Evolutionary conservation across 1,139 yeast species (phyloP).

Genomic region (Hansenula lynferdii): DNA sequence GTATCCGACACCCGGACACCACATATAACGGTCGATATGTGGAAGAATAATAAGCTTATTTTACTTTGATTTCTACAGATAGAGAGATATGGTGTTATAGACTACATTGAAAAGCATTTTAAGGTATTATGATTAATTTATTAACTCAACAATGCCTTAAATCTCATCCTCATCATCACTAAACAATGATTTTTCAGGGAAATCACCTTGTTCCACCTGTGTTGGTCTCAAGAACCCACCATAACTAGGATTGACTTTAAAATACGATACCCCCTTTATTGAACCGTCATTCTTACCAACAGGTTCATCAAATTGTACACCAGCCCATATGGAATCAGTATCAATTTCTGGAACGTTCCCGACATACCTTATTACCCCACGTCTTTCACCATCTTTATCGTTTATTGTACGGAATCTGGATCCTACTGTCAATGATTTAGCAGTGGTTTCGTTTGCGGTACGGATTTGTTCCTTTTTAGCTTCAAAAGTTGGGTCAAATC

Average conservation of each 20-base stretch:
- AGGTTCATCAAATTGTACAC: constrained; percentile 68
- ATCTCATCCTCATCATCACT: constrained; percentile 34
- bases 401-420: constrained; percentile 30
- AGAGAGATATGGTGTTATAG: no score
- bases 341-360: constrained; percentile 65
- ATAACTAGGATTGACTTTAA: constrained; percentile 46
- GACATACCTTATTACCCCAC: constrained; percentile 63
- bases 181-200: constrained; percentile 40
- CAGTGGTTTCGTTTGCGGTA: constrained; percentile 24
- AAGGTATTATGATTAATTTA: no score
- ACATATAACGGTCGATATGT: no score
- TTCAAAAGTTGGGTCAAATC: constrained; percentile 58
- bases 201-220: constrained; percentile 38
- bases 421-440: constrained; percentile 18
- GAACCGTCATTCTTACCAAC: constrained; percentile 82
- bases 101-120: no score
- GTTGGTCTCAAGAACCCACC: constrained; percentile 61
- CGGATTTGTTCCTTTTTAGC: constrained; percentile 25
- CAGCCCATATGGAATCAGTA: constrained; percentile 61
- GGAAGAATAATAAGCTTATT: no score
- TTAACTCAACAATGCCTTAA: no score
- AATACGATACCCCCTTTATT: constrained; percentile 60
- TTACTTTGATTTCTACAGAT: no score
- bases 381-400: constrained; percentile 46
- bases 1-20: not conserved